These are phyloP conservation scores for Plasmodium inui DNA, from an alignment of 169 alveolate genomes.

Conservation along the genomic window DNA sequence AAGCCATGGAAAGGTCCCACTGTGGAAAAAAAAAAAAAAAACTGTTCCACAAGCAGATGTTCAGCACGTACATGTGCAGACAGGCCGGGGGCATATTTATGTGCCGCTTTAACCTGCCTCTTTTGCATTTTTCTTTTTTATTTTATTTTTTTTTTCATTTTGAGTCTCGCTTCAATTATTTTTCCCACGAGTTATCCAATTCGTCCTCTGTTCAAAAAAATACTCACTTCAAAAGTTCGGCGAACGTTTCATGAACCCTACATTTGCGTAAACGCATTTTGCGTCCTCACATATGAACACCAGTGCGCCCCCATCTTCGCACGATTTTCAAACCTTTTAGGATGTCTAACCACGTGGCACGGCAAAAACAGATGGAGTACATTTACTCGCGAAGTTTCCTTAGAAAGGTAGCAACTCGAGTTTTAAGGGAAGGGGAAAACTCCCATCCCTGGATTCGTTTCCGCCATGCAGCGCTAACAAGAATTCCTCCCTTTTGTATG, in stretches of 20 bases:
- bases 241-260: not conserved
- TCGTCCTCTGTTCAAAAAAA: not conserved
- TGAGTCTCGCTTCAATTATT: not conserved
- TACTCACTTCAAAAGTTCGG: not conserved
- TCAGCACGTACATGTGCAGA: not conserved
- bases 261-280: not conserved
- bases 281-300: not conserved
- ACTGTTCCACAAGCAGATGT: not conserved
- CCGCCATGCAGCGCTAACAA: not conserved
- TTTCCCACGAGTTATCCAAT: not conserved
- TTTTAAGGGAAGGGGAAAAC: not conserved
- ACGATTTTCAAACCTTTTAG: not conserved
- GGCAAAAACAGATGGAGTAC: conserved; percentile 43
- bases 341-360: conserved; percentile 21
- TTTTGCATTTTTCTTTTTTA: not conserved
- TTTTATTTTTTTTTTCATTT: not conserved
- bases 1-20: not conserved
- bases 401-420: conserved; percentile 60
- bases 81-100: not conserved
- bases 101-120: not conserved
- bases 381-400: conserved; percentile 60
- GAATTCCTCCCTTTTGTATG: not conserved
- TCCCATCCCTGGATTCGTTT: not conserved
- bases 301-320: not conserved
- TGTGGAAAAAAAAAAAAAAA: not conserved